Conservation (phyloP, 768 basidiomycete species). For the Jaapia argillacea region DNA sequence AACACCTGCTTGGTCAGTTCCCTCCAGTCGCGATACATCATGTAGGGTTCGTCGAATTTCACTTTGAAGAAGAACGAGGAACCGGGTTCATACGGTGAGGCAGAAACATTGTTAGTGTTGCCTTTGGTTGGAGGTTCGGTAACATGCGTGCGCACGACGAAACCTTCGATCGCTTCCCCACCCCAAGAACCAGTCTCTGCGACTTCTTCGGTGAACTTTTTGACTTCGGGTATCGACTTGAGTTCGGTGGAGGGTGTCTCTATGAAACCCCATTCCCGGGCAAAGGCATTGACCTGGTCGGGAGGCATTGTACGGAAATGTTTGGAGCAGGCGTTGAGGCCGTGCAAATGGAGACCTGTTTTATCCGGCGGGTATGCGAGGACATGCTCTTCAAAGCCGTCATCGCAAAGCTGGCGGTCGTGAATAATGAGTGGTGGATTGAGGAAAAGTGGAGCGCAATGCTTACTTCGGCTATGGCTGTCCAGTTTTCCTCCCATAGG, state of each 20-base stretch:
- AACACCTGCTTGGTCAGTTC: constrained; percentile 84
- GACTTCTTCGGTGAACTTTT: constrained; percentile 59
- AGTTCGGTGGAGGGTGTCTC: constrained; percentile 53
- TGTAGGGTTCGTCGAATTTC: constrained; percentile 98
- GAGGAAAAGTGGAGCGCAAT: not conserved
- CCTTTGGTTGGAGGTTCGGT: constrained; percentile 28
- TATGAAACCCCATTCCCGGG: constrained; percentile 88
- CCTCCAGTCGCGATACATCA: constrained; percentile 98
- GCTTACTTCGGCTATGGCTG: constrained; percentile 83
- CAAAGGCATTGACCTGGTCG: constrained; percentile 63
- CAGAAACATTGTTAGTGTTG: constrained; percentile 14
- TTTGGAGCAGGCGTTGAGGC: constrained; percentile 63
- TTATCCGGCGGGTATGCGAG: constrained; percentile 71
- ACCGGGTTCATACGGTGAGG: constrained; percentile 63
- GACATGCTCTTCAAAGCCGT: constrained; percentile 95
- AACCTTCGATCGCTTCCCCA: constrained; percentile 83
- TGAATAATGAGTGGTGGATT: not conserved
- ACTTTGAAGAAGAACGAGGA: constrained; percentile 98
- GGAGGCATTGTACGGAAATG: constrained; percentile 67
- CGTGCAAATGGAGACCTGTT: constrained; percentile 90
- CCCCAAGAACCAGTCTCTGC: constrained; percentile 67
- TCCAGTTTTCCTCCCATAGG: constrained; percentile 80
- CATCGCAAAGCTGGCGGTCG: constrained; percentile 80
- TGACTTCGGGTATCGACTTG: constrained; percentile 55
- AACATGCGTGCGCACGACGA: constrained; percentile 81